phyloP scores from a whole-genome alignment of 2,329 filamentous ascomycete species.

The Ceratocystiopsis brevicomis region DNA sequence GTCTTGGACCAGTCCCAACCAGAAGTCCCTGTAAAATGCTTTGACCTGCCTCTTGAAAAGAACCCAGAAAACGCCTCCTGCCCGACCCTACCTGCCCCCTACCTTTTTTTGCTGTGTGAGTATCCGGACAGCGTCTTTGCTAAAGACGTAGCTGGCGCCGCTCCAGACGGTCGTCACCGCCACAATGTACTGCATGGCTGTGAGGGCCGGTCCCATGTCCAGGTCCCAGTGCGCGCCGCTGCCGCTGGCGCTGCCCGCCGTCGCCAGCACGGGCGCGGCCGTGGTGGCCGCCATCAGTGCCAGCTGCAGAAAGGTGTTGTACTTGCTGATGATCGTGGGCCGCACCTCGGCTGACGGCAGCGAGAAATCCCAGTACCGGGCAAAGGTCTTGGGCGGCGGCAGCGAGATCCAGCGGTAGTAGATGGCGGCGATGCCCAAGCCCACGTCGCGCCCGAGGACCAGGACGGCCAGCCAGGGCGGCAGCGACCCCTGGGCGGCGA shows the following conservation, averaged over 20 bases:
- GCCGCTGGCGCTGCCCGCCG: not conserved
- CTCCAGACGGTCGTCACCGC: slow-evolving; percentile 85
- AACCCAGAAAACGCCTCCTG: not conserved
- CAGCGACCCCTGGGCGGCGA: slow-evolving; percentile 66
- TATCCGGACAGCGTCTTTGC: slow-evolving; percentile 83
- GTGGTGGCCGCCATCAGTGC: slow-evolving; percentile 72
- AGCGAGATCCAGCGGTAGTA: slow-evolving; percentile 94
- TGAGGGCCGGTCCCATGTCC: slow-evolving; percentile 35
- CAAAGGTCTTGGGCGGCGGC: slow-evolving; percentile 80
- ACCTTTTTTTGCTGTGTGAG: slow-evolving; percentile 22
- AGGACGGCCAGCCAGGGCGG: slow-evolving; percentile 79
- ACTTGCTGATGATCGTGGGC: slow-evolving; percentile 69
- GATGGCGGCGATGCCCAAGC: slow-evolving; percentile 66
- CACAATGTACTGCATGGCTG: slow-evolving; percentile 52
- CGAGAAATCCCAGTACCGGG: slow-evolving; percentile 92
- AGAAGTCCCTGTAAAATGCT: not conserved
- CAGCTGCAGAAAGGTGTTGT: slow-evolving; percentile 86
- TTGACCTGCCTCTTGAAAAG: too few species aligned
- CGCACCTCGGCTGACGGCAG: slow-evolving; percentile 72
- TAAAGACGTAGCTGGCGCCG: slow-evolving; percentile 77
- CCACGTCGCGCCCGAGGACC: slow-evolving; percentile 75
- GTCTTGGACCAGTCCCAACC: not conserved
- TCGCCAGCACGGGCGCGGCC: slow-evolving; percentile 49
- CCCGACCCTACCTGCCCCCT: not conserved
- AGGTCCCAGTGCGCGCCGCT: slow-evolving; percentile 27